Conservation (phyloP, 352 stramenopile species). For the Stramenopiles sp. region DNA sequence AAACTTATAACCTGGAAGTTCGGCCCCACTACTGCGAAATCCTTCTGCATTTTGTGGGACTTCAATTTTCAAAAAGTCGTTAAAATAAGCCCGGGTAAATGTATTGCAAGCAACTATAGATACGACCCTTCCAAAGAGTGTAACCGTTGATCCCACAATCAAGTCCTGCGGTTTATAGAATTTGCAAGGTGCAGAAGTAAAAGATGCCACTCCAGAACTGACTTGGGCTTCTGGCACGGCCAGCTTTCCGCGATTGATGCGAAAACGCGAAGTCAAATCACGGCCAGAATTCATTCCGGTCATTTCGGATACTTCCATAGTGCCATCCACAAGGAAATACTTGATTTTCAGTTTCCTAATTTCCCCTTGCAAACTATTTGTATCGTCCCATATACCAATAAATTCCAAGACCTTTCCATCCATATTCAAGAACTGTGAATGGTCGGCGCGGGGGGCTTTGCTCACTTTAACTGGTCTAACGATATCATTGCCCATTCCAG, state of each 20-base stretch:
- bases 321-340: slow-evolving; percentile 65
- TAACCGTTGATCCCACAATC: background rate
- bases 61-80: background rate
- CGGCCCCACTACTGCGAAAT: background rate
- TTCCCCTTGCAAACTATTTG: slow-evolving; percentile 48
- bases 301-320: slow-evolving; percentile 61
- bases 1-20: background rate
- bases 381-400: slow-evolving; percentile 54
- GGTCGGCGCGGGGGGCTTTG: slow-evolving; percentile 47
- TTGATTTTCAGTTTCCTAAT: slow-evolving; percentile 49
- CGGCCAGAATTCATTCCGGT: slow-evolving; percentile 48
- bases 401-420: slow-evolving; percentile 61
- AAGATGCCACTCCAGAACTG: background rate
- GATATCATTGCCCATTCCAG: slow-evolving; percentile 52
- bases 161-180: background rate
- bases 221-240: background rate
- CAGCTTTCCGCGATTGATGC: background rate
- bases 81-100: background rate
- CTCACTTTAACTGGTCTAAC: slow-evolving; percentile 43
- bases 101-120: background rate
- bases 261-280: slow-evolving; percentile 26
- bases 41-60: background rate
- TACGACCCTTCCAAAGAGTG: background rate
- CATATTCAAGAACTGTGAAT: slow-evolving; percentile 50
- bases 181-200: background rate